phyloP scores from a whole-genome alignment of 345 rosid species.

The Angophora floribunda region DNA sequence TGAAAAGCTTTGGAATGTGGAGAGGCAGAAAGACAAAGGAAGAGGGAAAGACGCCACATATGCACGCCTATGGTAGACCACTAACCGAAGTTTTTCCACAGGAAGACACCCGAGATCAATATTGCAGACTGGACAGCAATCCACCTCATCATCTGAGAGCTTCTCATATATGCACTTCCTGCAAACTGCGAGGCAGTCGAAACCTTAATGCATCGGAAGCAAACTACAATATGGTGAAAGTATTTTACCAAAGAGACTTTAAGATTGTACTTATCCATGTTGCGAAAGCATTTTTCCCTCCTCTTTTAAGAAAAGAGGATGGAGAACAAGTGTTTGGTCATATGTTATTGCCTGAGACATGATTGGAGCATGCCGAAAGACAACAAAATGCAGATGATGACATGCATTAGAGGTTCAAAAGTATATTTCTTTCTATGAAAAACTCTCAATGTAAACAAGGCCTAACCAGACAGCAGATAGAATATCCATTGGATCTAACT shows the following conservation, averaged over 20 bases:
- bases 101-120: slow-evolving; percentile 61
- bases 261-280: background rate
- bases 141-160: slow-evolving; percentile 58
- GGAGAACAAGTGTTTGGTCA: background rate
- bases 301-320: background rate
- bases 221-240: background rate
- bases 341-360: background rate
- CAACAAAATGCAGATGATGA: background rate
- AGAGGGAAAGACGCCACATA: background rate
- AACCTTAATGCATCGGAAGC: background rate
- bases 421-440: background rate
- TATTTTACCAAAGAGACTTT: background rate
- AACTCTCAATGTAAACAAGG: background rate
- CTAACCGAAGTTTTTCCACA: slow-evolving; percentile 60
- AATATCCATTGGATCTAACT: background rate
- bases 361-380: background rate
- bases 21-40: background rate
- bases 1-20: background rate
- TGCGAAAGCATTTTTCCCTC: background rate
- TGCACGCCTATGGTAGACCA: background rate
- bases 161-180: slow-evolving; percentile 64
- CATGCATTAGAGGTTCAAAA: background rate
- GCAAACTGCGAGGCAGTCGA: slow-evolving; percentile 42
- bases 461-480: background rate
- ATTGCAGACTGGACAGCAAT: slow-evolving; percentile 65